A percentile compares a stretch with the other conserved stretches of the same genome.
These are phyloP conservation scores for Oehlia diaphana DNA, from an alignment of 192 early-diverging fungal species.

Conservation along the genomic window DNA sequence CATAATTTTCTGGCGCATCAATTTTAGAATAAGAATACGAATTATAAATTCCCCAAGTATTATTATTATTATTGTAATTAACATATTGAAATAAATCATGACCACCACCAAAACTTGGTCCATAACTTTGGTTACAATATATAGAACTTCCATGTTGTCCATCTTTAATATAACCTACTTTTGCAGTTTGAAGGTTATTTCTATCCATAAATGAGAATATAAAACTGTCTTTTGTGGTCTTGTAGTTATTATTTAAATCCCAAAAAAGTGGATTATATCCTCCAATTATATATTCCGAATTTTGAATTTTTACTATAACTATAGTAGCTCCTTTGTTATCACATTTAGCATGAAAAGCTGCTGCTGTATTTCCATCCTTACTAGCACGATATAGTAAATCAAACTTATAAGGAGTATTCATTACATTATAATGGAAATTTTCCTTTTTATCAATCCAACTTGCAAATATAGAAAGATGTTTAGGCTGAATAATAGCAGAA, in stretches of 20 bases:
- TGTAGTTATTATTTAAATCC: neutral
- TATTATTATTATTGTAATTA: neutral
- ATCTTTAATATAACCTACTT: neutral
- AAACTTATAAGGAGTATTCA: neutral
- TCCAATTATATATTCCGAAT: neutral
- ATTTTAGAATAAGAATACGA: too few relatives aligned
- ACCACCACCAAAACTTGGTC: neutral
- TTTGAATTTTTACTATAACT: neutral
- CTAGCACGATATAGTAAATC: conserved; percentile 2
- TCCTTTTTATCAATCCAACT: neutral
- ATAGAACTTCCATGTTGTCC: neutral
- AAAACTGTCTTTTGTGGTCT: neutral
- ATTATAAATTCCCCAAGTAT: neutral
- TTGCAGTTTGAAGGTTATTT: neutral
- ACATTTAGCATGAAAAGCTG: neutral
- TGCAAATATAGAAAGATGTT: too few relatives aligned
- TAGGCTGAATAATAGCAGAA: too few relatives aligned
- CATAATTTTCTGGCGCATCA: too few relatives aligned
- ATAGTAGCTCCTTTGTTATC: neutral
- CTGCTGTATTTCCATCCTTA: neutral
- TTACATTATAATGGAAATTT: neutral
- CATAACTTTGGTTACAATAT: neutral
- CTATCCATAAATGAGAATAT: neutral
- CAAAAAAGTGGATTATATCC: conserved; percentile 4
- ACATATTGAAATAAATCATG: too few relatives aligned